Percentiles rank a stretch among this genome's conserved stretches.
Conservation (phyloP, 768 basidiomycete genomes). For the Trametes cingulata region DNA sequence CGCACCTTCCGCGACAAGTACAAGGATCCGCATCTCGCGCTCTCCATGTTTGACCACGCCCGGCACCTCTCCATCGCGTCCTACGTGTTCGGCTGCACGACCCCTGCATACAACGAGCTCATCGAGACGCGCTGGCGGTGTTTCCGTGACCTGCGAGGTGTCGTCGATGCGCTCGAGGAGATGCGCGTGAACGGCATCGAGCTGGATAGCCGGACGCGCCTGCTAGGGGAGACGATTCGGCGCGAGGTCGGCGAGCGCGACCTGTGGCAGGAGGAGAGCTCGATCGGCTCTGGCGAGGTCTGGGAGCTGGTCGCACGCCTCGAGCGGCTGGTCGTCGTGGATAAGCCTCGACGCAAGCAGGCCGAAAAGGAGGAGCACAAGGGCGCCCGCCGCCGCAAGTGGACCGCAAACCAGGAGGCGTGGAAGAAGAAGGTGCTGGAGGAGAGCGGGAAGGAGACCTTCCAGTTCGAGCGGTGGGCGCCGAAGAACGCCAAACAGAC, state of each 20-base stretch:
- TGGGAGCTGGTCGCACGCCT: slow-evolving; percentile 53
- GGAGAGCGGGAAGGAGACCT: slow-evolving; percentile 3
- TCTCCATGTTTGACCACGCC: slow-evolving; percentile 82
- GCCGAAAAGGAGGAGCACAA: not conserved
- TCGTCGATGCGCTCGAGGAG: slow-evolving; percentile 72
- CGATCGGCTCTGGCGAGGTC: slow-evolving; percentile 49
- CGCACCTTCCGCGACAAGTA: slow-evolving; percentile 76
- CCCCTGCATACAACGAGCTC: slow-evolving; percentile 85
- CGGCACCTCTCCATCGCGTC: slow-evolving; percentile 72
- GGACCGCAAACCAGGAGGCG: slow-evolving; percentile 5
- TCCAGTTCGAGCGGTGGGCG: not conserved
- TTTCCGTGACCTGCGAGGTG: slow-evolving; percentile 80
- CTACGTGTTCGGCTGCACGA: slow-evolving; percentile 89
- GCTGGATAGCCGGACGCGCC: slow-evolving; percentile 59
- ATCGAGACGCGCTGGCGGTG: slow-evolving; percentile 82
- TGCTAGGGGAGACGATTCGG: slow-evolving; percentile 62
- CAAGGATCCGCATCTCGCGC: slow-evolving; percentile 74
- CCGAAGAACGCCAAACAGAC: not conserved
- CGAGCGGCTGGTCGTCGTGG: slow-evolving; percentile 41
- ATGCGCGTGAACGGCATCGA: slow-evolving; percentile 81
- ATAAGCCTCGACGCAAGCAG: not conserved
- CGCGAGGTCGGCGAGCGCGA: slow-evolving; percentile 60
- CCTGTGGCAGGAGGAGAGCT: slow-evolving; percentile 50
- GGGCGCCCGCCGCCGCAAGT: not conserved
- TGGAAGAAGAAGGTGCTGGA: slow-evolving; percentile 9